Conservation (phyloP, 306 rosid species). For the Abrus precatorius region DNA sequence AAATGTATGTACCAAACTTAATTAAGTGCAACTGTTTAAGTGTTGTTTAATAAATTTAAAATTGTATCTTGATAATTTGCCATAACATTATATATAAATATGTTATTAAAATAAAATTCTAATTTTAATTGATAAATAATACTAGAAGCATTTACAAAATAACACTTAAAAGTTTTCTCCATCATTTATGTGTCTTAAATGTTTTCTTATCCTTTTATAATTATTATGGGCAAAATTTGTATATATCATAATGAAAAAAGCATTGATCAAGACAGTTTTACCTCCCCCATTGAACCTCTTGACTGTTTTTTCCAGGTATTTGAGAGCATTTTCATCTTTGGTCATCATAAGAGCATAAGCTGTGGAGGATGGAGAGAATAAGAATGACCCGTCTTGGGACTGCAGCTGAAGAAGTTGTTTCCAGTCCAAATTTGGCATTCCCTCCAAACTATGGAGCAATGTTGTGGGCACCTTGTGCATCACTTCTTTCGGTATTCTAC, state of each 20-base stretch:
- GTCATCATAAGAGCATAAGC: conserved; percentile 77
- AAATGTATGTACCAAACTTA: not conserved
- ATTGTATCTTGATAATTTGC: too few relatives aligned
- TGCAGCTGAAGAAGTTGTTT: conserved; percentile 72
- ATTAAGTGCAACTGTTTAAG: too few relatives aligned
- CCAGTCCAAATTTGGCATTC: conserved; percentile 84
- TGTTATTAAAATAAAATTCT: too few relatives aligned
- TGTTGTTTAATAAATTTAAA: too few relatives aligned
- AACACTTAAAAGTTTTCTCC: too few relatives aligned
- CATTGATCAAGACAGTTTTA: conserved; percentile 5
- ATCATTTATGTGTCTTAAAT: not conserved
- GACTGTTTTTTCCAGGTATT: conserved; percentile 56
- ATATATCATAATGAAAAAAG: not conserved
- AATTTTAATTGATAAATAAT: too few relatives aligned
- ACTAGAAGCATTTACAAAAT: too few relatives aligned
- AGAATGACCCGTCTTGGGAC: conserved; percentile 78
- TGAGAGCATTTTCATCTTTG: conserved; percentile 58
- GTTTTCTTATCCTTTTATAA: not conserved
- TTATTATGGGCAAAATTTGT: not conserved
- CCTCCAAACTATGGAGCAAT: conserved; percentile 87
- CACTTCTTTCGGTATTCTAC: conserved; percentile 81
- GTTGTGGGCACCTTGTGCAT: conserved; percentile 78
- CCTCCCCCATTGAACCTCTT: conserved; percentile 83
- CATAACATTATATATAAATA: too few relatives aligned
- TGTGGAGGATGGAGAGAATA: conserved; percentile 85